Evolutionary conservation across 2,329 filamentous ascomycete species (phyloP), one percentile per base, ranked within the genome.

Genomic region (Talaromyces piceae): DNA sequence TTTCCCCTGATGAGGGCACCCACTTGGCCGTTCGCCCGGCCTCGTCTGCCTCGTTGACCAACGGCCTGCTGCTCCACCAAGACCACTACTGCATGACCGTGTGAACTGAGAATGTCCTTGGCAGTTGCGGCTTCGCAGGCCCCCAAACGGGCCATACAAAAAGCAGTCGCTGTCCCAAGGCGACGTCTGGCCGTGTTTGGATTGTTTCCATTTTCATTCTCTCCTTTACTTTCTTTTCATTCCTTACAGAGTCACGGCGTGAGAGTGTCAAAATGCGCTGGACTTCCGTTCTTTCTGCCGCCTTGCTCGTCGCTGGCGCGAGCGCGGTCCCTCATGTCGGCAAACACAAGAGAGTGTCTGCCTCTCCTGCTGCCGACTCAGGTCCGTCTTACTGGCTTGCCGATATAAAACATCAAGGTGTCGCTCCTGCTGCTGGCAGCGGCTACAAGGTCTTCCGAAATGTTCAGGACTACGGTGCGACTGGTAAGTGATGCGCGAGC

Each of bases 341-440:
- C 23, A 33, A 20, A 12, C 27, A 47, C 45, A 46, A 43, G 45
- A 47, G 28, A 52, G 18, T 30, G 45, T 52, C 30, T 41, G 31
- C 49, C n/a, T 33, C 33, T 22, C 20, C 30, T 7, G 43, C 18
- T 41, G 20, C 43, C 20, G 11, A 28, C 48, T 30, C 47, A 31
- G 60, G 61, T 26, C 41, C 60, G 18, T 39, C 57, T 1, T 70
- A 68, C 56, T 70, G 68, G 61, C 51, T 63, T 22, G 61, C 58
- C 11, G 57, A 61, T 50, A 69, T 69, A 28, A 49, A 53, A 25
- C 65, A 68, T 27, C 63, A 67, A 51, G 67, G 67, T 2, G 51
- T 53, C 39, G 59, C 61, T 18, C 53, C 53, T 37, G 51, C 45
- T 41, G 51, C 51, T 25, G 31, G 8, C n/a, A 50, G 44, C 26